A percentile compares a stretch with the other conserved stretches of the same genome.
Evolutionary conservation across 2,329 filamentous ascomycete genomes (phyloP).

Genomic region (Arthrobotrys sphaeroides): DNA sequence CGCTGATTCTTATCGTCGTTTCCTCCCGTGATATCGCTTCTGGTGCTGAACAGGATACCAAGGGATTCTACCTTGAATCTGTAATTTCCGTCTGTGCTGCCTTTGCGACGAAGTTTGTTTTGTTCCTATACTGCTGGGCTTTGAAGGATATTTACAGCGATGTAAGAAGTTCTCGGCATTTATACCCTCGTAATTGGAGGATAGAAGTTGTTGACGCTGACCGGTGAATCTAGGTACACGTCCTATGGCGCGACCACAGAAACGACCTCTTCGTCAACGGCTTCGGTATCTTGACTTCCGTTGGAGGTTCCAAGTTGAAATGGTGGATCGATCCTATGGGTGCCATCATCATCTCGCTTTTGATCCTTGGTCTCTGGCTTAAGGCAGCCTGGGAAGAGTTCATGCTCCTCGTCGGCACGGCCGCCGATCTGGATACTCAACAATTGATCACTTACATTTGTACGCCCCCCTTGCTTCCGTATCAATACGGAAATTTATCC

Average conservation of each 20-base stretch:
- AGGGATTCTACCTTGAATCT: constrained; percentile 79
- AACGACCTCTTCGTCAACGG: constrained; percentile 98
- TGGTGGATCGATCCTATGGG: constrained; percentile 98
- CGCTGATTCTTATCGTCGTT: constrained; percentile 89
- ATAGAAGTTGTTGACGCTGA: background rate
- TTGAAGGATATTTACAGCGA: constrained; percentile 91
- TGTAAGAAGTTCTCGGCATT: constrained; percentile 62
- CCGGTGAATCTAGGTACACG: constrained; percentile 51
- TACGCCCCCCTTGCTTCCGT: constrained; percentile 59
- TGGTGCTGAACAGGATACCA: constrained; percentile 65
- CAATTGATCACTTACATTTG: constrained; percentile 96
- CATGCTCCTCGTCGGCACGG: constrained; percentile 86
- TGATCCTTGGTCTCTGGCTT: constrained; percentile 84
- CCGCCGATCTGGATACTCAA: constrained; percentile 83
- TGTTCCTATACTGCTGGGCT: constrained; percentile 93
- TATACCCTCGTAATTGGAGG: background rate
- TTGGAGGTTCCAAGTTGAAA: constrained; percentile 84
- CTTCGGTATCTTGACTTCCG: constrained; percentile 86
- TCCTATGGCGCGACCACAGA: constrained; percentile 70
- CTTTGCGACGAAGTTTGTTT: constrained; percentile 80
- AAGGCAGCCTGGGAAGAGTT: constrained; percentile 85
- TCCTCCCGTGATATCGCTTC: constrained; percentile 75
- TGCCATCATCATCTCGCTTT: constrained; percentile 80
- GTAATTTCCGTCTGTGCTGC: constrained; percentile 85
- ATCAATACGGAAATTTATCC: background rate